Evolutionary conservation across 108 stramenopile species (phyloP), one percentile per base, ranked within the genome.

Genomic region (Fragilaria radians): DNA sequence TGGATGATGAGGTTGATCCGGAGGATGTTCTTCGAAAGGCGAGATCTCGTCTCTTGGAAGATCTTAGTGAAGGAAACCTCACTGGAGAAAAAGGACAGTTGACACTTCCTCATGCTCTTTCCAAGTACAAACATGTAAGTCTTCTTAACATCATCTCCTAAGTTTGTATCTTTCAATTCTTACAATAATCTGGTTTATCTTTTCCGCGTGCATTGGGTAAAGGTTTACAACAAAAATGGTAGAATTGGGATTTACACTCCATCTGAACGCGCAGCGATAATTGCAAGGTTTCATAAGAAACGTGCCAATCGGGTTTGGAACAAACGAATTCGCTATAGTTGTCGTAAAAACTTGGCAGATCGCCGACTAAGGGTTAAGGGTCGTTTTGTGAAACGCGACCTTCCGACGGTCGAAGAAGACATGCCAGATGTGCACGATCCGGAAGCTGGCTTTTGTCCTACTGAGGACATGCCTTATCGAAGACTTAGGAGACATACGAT

Each of bases 301-400:
- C 68, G 96, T 31, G 80, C 93, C 51, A 79, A 91, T 46, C 86
- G 98, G 34, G 91, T 96, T 19, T 99, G 98, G 98, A 89, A 88
- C 58, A 94, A 96, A 65, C 96, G 88, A 62, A 95, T 99, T 22
- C 97, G 97, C 71, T 99, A 99, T 71, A 97, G 96, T 65, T 95
- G 96, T 4, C 76, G 98, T n/a, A 97, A 99, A 70, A 96, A 95
- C 60, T 97, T 99, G 70, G 98, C 98, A 7, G 97, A 97, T 68
- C 90, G 90, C 61, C 78, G 98, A 46, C 57, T 97, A 58, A 81
- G 98, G 9, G 96, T 97, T 29, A 97, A 97, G 77, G 98, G 96
- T 2, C 80, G 97, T 5, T 99, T 99, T 72, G 97, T 99, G 52
- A 96, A 94, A n/a, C n/a, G n/a, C n/a, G n/a, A n/a, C n/a, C n/a